Percentiles rank a stretch among this genome's conserved stretches.
phyloP scores from a whole-genome alignment of 2,329 filamentous ascomycete genomes.

The Aspergillus texensis region DNA sequence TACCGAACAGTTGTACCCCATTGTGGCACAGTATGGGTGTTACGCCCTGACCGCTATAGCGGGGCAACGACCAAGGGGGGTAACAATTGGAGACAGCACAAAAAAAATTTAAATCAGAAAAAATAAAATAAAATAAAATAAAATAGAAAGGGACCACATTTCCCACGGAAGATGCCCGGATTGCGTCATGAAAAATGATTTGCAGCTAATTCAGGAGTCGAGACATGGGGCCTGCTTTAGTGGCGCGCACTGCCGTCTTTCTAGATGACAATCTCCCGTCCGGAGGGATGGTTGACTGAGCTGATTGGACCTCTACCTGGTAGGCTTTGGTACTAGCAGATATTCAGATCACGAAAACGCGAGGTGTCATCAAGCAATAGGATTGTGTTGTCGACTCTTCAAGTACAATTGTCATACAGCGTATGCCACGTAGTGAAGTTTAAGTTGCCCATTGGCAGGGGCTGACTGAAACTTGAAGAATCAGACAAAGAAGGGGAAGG shows the following conservation, averaged over 20 bases:
- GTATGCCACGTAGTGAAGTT: conserved; percentile 2
- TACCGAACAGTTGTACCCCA: not conserved
- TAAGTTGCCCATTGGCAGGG: not conserved
- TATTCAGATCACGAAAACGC: not conserved
- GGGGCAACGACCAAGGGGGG: conserved; percentile 2
- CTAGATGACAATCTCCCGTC: conserved; percentile 30
- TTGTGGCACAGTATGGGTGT: not conserved
- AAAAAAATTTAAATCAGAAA: conserved; percentile 9
- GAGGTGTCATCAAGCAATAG: not conserved
- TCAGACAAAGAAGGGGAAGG: not conserved
- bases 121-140: not conserved
- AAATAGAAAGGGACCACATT: conserved; percentile 4
- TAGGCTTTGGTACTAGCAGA: conserved; percentile 1
- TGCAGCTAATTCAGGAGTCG: conserved; percentile 27
- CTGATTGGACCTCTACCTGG: conserved; percentile 5
- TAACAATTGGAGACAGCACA: not conserved
- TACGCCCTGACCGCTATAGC: conserved; percentile 1
- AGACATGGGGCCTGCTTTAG: conserved; percentile 27
- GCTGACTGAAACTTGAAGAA: not conserved
- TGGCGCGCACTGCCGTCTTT: conserved; percentile 26
- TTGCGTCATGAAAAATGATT: conserved; percentile 27
- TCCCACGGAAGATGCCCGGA: conserved; percentile 18
- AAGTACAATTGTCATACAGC: not conserved
- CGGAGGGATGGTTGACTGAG: conserved; percentile 7
- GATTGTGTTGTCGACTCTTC: not conserved